Base-by-base conservation (phyloP, 169 alveolate species). In the Plasmodium vivax region DNA sequence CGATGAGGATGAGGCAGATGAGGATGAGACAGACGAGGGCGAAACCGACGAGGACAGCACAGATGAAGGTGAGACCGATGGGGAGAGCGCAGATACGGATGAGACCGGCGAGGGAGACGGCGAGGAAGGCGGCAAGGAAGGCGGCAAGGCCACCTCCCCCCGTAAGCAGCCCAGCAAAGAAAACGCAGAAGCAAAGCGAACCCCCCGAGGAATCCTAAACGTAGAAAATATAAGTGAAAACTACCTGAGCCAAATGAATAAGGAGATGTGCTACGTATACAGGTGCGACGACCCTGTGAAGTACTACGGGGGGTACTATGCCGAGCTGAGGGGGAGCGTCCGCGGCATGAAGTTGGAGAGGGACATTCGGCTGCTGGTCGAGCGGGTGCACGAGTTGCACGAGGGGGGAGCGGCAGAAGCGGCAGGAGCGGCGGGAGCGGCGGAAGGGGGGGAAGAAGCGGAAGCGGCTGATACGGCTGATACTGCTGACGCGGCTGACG, bases 261-360 rank as follows among this genome's bases (percentile, higher is more conserved):
- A 90, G 2, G 90, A 81, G 62, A 80, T 90, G 83, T 62, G 82
- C 43, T 90, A 80, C 73, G 82, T 90, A 6, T 80, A 90, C 80
- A 80, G 82, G 51, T 90, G 94, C 38, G 56, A 14, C 9, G 62
- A 71, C 30, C 94, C 94, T 6, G 58, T 62, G 38, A 58, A 79
- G 36, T 90, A 90, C 74, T 90, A 90, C 54, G 10, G 38, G 73
- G 38, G 47, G 56, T 90, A 90, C 54, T 80, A 80, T 27, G 27
- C 32, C 43, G 41, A 74, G 16, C 38, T 90, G 51, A 74, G 41
- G 51, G 32, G 16, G 10, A 80, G 73, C 34, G 14, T n/a, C 30
- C 41, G 36, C 30, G 23, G 56, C 32, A 80, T 90, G 16, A 43
- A 80, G 41, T n/a, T 19, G 7, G 94, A 90, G 47, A 41, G 74